Percentiles rank a stretch among this genome's conserved stretches.
Evolutionary conservation across 805 yeast species (phyloP).

Genomic region (Nakazawaea ambrosiae): DNA sequence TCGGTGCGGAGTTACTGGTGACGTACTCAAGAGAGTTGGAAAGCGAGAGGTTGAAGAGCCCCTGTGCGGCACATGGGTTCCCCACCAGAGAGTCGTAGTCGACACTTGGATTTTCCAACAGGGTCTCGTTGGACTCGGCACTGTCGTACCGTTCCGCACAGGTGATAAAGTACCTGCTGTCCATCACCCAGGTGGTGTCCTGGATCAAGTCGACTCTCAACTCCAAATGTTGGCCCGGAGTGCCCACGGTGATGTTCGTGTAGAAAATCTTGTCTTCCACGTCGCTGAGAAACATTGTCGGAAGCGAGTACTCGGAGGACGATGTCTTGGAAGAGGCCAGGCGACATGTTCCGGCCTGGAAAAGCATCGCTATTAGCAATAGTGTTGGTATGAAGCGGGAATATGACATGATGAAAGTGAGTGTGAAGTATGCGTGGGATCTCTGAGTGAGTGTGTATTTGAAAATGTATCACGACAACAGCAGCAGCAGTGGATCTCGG

Average conservation of each 20-base stretch:
- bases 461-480: no score
- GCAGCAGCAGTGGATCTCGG: no score
- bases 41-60: slow-evolving; percentile 17
- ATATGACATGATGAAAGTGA: no score
- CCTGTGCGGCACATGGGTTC: slow-evolving; percentile 18
- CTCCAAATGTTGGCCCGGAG: slow-evolving; percentile 16
- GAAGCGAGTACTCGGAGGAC: slow-evolving; percentile 1
- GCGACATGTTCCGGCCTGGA: no score
- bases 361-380: no score
- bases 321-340: slow-evolving; percentile 3
- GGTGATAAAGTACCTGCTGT: slow-evolving; percentile 14
- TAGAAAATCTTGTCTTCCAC: slow-evolving; percentile 16
- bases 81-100: not conserved
- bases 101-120: slow-evolving; percentile 1
- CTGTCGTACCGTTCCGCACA: slow-evolving; percentile 14
- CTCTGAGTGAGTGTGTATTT: no score
- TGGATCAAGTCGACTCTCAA: slow-evolving; percentile 24
- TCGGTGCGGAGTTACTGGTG: slow-evolving; percentile 11
- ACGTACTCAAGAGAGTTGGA: slow-evolving; percentile 16
- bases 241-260: slow-evolving; percentile 19
- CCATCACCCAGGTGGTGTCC: slow-evolving; percentile 24
- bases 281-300: slow-evolving; percentile 1
- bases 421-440: no score
- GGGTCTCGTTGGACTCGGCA: slow-evolving; percentile 3
- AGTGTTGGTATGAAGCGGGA: no score